These are phyloP conservation scores for Aquilaria agallochum DNA, from an alignment of 441 rosid species.

Conservation along the genomic window DNA sequence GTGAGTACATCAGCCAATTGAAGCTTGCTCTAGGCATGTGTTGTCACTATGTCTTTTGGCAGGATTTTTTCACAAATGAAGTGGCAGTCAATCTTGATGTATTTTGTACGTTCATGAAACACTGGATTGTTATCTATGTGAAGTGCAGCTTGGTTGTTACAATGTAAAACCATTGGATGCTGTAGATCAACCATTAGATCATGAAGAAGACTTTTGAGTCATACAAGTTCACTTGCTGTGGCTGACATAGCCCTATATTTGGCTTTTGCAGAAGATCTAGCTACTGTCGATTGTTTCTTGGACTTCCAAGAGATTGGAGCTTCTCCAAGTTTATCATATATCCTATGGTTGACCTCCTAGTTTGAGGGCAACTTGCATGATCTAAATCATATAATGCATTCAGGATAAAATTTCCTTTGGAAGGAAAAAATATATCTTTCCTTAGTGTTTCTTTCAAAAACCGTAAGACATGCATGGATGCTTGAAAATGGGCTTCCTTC, in stretches of 20 bases:
- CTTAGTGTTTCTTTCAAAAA: background rate
- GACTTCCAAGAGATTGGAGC: background rate
- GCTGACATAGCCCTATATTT: background rate
- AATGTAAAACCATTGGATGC: background rate
- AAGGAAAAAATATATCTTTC: background rate
- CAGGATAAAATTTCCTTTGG: background rate
- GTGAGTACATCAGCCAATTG: slow-evolving; percentile 7
- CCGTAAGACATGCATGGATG: background rate
- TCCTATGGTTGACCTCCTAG: background rate
- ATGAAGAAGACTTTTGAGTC: background rate
- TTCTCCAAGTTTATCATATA: background rate
- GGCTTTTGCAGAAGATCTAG: background rate
- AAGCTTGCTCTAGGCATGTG: background rate
- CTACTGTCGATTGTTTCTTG: background rate
- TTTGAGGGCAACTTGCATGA: background rate
- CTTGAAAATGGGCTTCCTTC: background rate
- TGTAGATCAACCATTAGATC: background rate
- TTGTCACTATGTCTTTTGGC: background rate
- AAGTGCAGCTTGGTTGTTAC: slow-evolving; percentile 5
- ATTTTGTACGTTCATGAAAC: slow-evolving; percentile 1
- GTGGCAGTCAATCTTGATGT: slow-evolving; percentile 4
- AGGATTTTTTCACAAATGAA: background rate
- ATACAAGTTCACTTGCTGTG: background rate
- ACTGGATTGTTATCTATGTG: background rate
- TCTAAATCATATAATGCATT: background rate